Evolutionary conservation across 2,329 filamentous ascomycete genomes (phyloP), one percentile per base, ranked within the genome.

Genomic region (Aspergillus fructus): DNA sequence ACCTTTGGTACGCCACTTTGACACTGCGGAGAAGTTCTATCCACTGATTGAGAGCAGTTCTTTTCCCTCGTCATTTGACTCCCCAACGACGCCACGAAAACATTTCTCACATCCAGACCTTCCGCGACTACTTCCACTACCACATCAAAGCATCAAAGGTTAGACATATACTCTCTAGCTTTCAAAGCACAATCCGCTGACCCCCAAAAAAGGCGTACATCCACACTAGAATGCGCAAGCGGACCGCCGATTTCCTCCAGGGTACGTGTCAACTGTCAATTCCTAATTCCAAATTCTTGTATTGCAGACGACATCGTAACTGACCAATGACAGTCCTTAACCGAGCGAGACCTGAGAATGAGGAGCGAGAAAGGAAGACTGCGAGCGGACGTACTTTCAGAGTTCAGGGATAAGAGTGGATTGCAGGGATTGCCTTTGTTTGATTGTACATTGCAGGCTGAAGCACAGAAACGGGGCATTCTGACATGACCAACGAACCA

Each of bases 81-180:
- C 86, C 87, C 13, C 91, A 97, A 76, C 86, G 92, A 72, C 91
- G 96, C 79, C 89, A 90, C 59, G 93, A 97, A 65, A 93, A 96
- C 73, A 99, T 99, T 67, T 97, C 93, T 50, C 96, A 99, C 75
- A 97, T 99, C 69, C 96, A 99, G 79, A 99, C 94, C 13, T 99
- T 99, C 90, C 90, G 94, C 65, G 94, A 99, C 74, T 99, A 99
- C 78, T 99, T 99, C 83, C 94, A 99, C 77, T 99, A 99, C 76
- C 94, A 99, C 78, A 99, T 99, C 79, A 99, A 99, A 80, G 96
- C 94, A 30, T 97, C 93, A 62, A 99, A 99, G 83, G 85, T 87
- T 74, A 27, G 17, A 39, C 27, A 15, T 5, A 34, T 30, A 8
- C 33, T 27, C 4, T 13, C 1, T 23, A 4, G 13, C 8, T 42